phyloP scores from a whole-genome alignment of 441 rosid species.

The Pelargonium fulgidum region DNA sequence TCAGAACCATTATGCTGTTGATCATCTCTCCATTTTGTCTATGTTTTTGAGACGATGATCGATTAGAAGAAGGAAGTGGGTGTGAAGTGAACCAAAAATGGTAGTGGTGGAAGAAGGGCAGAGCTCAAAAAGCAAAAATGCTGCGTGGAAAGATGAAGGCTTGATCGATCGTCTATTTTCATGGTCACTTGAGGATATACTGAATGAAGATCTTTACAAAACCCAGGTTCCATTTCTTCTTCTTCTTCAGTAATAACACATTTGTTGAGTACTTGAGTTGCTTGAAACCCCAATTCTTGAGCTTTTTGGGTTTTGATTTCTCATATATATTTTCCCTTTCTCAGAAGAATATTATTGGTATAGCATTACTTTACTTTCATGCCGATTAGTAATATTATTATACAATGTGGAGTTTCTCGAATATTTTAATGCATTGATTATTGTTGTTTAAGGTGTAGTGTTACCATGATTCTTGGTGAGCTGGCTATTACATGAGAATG shows the following conservation, averaged over 20 bases:
- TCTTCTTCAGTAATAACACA: not conserved
- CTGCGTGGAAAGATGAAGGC: not conserved
- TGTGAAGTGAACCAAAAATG: not conserved
- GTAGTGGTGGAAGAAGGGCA: not conserved
- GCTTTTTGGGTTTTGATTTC: not conserved
- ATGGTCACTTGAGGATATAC: slow-evolving; percentile 30
- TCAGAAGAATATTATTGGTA: no score
- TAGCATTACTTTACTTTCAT: not conserved
- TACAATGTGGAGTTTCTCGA: not conserved
- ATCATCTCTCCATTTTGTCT: not conserved
- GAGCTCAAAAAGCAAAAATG: not conserved
- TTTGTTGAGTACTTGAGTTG: not conserved
- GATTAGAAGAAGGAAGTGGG: slow-evolving; percentile 2
- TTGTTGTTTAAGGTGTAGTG: not conserved
- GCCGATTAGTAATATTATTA: not conserved
- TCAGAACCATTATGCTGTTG: not conserved
- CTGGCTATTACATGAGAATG: not conserved
- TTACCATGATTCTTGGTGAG: not conserved
- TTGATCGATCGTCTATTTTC: slow-evolving; percentile 23
- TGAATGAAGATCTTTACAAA: slow-evolving; percentile 20
- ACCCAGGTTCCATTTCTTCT: slow-evolving; percentile 20
- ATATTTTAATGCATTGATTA: not conserved
- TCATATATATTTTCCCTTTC: not conserved
- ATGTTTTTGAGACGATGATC: not conserved
- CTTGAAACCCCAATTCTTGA: not conserved